Percentiles rank a stretch among this genome's conserved stretches.
Evolutionary conservation across 78 protist genomes (phyloP).

Genomic region (Dictyostelium firmibasis): DNA sequence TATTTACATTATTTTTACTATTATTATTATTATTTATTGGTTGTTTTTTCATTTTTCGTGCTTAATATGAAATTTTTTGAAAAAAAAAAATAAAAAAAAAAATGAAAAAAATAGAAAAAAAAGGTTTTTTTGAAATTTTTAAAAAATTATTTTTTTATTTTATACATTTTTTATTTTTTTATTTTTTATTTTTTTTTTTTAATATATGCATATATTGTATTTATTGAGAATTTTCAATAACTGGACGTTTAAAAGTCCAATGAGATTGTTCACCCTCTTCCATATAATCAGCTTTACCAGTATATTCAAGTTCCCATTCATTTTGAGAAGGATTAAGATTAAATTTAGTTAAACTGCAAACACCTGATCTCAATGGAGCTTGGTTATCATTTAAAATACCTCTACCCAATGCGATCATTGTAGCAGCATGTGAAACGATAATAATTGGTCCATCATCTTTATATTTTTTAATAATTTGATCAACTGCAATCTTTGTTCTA

Average conservation of each 20-base stretch:
- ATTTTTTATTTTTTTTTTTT: too few relatives aligned
- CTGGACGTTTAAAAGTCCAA: constrained; percentile 42
- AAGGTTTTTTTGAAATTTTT: not conserved
- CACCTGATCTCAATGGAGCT: constrained; percentile 59
- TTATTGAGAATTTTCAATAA: not conserved
- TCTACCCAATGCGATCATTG: constrained; percentile 67
- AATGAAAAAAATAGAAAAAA: not conserved
- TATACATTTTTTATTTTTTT: not conserved
- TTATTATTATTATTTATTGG: not conserved
- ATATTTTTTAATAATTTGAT: not conserved
- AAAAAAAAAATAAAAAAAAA: not conserved
- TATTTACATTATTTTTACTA: not conserved
- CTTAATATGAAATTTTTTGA: not conserved
- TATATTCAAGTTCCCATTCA: constrained; percentile 45
- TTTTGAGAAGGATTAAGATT: not conserved
- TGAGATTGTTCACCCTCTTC: constrained; percentile 62
- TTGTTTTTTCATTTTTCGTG: not conserved
- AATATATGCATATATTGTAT: too few relatives aligned
- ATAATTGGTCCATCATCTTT: not conserved
- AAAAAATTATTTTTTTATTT: too few relatives aligned
- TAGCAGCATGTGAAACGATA: constrained; percentile 75
- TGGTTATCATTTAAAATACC: constrained; percentile 10
- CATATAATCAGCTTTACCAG: constrained; percentile 29
- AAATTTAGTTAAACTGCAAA: constrained; percentile 42
- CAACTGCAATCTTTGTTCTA: constrained; percentile 13